These are phyloP conservation scores for Erigeron philadelphicus DNA, from an alignment of 140 eudicot genomes.

Conservation along the genomic window DNA sequence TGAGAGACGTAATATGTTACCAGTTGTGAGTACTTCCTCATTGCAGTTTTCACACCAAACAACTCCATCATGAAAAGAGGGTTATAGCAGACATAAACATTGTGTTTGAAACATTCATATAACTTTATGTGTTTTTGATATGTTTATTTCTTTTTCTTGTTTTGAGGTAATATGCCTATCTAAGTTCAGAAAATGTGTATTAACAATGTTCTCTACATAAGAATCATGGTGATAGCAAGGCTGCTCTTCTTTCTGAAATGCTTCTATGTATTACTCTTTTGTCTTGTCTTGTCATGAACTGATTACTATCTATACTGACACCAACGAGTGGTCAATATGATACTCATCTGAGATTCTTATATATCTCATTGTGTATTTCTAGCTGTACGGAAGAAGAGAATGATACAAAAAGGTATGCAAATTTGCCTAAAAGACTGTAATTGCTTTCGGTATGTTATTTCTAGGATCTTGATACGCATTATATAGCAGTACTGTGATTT, in stretches of 20 bases:
- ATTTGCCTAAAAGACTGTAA: background rate
- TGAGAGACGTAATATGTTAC: slow-evolving; percentile 1
- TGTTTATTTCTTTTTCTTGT: no score
- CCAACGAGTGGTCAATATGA: background rate
- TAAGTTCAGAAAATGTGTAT: no score
- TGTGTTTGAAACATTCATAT: background rate
- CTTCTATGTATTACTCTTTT: no score
- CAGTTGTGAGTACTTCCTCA: background rate
- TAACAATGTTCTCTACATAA: no score
- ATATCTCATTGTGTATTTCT: slow-evolving; percentile 1
- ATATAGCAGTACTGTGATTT: slow-evolving; percentile 9
- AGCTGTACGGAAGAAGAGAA: background rate
- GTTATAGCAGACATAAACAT: background rate
- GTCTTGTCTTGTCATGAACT: no score
- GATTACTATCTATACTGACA: no score
- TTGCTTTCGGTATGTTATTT: slow-evolving; percentile 13
- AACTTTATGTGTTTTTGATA: no score
- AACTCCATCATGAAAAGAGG: slow-evolving; percentile 6
- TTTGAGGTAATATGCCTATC: no score
- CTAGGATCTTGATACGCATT: slow-evolving; percentile 15
- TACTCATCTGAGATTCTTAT: slow-evolving; percentile 17
- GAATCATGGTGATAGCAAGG: no score
- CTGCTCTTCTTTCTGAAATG: no score
- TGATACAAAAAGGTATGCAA: slow-evolving; percentile 7
- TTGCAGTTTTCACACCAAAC: slow-evolving; percentile 14